Percentiles rank a stretch among this genome's conserved stretches.
Evolutionary conservation across 495 filamentous ascomycete species (phyloP).

Genomic region (Xylaria castorea): DNA sequence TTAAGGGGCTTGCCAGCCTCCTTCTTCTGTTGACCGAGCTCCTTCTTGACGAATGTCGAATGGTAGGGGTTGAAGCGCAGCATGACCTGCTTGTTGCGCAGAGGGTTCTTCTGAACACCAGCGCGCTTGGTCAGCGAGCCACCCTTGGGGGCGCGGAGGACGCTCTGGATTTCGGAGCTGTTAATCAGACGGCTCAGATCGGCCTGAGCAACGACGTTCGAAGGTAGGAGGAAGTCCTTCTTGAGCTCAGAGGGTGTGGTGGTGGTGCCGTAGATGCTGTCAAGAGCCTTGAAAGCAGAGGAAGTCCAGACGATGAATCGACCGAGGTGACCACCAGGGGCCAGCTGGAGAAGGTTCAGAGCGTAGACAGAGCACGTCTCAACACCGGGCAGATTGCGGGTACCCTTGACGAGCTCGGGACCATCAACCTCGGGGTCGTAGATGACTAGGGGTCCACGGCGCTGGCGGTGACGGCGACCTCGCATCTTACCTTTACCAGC

Average conservation of each 20-base stretch:
- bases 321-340: conserved; percentile 97
- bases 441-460: conserved; percentile 94
- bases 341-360: conserved; percentile 98
- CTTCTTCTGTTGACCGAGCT: conserved; percentile 51
- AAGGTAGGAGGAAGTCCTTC: conserved; percentile 97
- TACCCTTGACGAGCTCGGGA: conserved; percentile 86
- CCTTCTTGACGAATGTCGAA: conserved; percentile 78
- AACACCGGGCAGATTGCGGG: conserved; percentile 98
- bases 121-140: conserved; percentile 88
- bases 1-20: conserved; percentile 47
- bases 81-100: conserved; percentile 95
- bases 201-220: conserved; percentile 84
- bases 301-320: conserved; percentile 99
- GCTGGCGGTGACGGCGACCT: conserved; percentile 92
- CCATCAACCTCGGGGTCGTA: conserved; percentile 93
- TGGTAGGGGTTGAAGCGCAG: conserved; percentile 98
- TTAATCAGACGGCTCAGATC: conserved; percentile 97
- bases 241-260: conserved; percentile 84
- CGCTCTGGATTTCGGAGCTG: conserved; percentile 95
- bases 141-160: conserved; percentile 87
- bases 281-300: conserved; percentile 91
- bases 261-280: conserved; percentile 93
- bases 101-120: conserved; percentile 96
- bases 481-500: conserved; percentile 98
- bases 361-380: conserved; percentile 95